Percentiles rank a stretch among this genome's conserved stretches.
Conservation (phyloP, 768 basidiomycete species). For the Boletus sp. region DNA sequence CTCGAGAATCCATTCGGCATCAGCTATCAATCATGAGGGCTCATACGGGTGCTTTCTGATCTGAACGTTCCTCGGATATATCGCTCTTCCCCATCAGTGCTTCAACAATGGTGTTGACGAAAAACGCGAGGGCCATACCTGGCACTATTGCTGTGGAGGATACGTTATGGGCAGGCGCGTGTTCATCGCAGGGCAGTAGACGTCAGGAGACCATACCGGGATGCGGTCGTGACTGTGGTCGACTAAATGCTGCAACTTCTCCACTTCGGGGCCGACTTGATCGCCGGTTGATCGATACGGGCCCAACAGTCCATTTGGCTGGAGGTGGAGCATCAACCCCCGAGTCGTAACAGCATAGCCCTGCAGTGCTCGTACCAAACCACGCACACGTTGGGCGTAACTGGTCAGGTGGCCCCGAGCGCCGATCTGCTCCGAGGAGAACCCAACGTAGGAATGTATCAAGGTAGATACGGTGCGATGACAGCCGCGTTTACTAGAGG, state of each 20-base stretch:
- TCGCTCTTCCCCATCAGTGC: neutral
- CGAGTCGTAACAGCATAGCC: neutral
- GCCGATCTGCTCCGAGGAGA: neutral
- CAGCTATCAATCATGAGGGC: neutral
- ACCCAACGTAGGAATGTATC: neutral
- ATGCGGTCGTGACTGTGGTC: neutral
- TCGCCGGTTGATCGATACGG: slow-evolving; percentile 4
- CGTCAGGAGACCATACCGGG: neutral
- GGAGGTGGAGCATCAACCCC: neutral
- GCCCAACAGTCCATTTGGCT: neutral
- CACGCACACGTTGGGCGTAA: neutral
- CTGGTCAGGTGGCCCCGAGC: neutral
- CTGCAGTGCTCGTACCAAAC: neutral
- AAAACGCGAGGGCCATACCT: neutral
- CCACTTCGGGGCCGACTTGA: slow-evolving; percentile 3
- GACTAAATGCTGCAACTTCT: neutral
- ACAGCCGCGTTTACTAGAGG: neutral
- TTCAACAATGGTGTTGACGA: neutral
- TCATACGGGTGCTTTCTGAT: neutral
- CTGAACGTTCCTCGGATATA: slow-evolving; percentile 10
- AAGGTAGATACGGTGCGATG: neutral
- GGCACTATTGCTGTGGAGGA: neutral
- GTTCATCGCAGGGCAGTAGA: neutral
- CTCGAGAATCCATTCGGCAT: slow-evolving; percentile 1
- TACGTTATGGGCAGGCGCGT: slow-evolving; percentile 1